These are phyloP conservation scores for Phlyctochytrium arcticum DNA, from an alignment of 192 early-diverging fungal genomes.

Conservation along the genomic window DNA sequence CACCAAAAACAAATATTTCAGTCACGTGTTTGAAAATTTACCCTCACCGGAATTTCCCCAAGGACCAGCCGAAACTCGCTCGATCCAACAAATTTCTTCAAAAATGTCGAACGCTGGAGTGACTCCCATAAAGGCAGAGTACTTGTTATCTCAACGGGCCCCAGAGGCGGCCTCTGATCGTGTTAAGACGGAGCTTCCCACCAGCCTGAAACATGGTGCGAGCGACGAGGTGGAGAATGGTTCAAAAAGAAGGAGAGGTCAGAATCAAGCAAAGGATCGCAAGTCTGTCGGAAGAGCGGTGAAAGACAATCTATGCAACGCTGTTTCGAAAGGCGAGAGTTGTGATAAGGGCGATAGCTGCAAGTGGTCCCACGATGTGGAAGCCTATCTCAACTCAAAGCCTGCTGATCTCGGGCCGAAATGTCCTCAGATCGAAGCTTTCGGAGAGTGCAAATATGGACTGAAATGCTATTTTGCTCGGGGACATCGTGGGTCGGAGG, in stretches of 20 bases:
- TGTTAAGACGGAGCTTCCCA: too few species aligned
- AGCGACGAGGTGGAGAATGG: too few species aligned
- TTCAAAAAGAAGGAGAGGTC: conserved; percentile 6
- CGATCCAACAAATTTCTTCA: too few species aligned
- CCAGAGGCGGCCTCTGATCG: too few species aligned
- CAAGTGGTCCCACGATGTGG: conserved; percentile 75
- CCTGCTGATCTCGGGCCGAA: conserved; percentile 65
- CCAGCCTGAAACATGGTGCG: too few species aligned
- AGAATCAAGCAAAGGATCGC: conserved; percentile 18
- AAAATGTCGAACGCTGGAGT: too few species aligned
- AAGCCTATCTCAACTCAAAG: conserved; percentile 67
- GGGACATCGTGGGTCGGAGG: conserved; percentile 43
- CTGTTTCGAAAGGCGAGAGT: conserved; percentile 35
- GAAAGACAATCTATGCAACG: conserved; percentile 49
- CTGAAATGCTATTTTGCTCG: conserved; percentile 44
- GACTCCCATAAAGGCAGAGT: not conserved
- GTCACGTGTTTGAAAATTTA: too few species aligned
- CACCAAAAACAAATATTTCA: too few species aligned
- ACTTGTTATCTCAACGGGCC: too few species aligned
- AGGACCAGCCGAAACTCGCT: too few species aligned
- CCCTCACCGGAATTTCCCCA: too few species aligned
- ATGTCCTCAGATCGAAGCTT: conserved; percentile 69
- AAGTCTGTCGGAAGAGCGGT: not conserved
- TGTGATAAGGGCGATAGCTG: conserved; percentile 60
- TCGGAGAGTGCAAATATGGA: conserved; percentile 64